Base-by-base conservation (phyloP, 2,329 filamentous ascomycete genomes). In the Metarhizium anisopliae region DNA sequence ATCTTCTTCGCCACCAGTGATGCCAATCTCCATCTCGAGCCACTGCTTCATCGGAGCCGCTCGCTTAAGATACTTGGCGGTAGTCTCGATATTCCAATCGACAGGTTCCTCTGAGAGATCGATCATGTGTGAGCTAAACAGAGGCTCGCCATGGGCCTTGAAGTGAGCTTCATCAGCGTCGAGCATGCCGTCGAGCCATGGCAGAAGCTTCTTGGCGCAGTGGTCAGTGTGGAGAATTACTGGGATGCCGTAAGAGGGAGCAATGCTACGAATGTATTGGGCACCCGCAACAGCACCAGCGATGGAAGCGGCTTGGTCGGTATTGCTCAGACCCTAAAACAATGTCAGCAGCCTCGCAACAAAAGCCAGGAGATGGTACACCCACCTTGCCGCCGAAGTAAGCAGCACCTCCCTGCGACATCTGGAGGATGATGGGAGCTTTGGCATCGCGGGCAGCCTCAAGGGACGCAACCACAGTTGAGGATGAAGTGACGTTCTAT, bases 151-250 rank as follows among this genome's bases (percentile, higher is more conserved):
- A 72, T 93, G 84, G 72, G 84, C 74, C 86, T 96, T 95, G 87
- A 95, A 96, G 81, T 92, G 93, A 59, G 79, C 81, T 84, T 97
- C 94, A 69, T 97, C 94, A 66, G 86, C 93, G 61, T 94, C 91
- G 66, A 97, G 77, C 86, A 96, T 92, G 72, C 92, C 92, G 70
- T 96, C 92, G 72, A 97, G 80, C 93, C 93, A 97, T 60, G 94
- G 94, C 56, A 97, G 86, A 58, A 97, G 90, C 86, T 97, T 97
- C 89, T 97, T 97, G 72, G 94, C 93, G 77, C 93, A 96, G 82
- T 97, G 94, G 74, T 99, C 94, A 71, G 93, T 95, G 84, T 96
- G 92, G 58, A 97, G 85, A 67, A 97, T 80, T 65, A 96, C 90
- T 68, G 93, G 93, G 63, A 97, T 78, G 65, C 87, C 90, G 77